Evolutionary conservation across 768 basidiomycete species (phyloP).

Genomic region (Rhizopogon roseolus): DNA sequence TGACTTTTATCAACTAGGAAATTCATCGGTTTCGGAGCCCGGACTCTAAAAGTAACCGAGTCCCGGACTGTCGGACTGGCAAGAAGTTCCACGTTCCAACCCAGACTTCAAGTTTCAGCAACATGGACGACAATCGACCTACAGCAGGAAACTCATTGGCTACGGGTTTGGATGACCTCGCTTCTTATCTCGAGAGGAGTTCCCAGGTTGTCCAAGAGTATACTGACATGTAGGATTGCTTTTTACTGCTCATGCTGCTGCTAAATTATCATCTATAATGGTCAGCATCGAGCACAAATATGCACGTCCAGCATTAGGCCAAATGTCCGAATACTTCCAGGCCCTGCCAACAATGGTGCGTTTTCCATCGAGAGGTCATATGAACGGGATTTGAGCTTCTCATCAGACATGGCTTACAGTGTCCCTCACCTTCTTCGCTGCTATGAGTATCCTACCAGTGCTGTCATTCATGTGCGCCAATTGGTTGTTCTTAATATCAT

Average conservation of each 20-base stretch:
- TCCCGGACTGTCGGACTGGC: too few relatives aligned
- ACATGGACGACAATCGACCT: slow-evolving; percentile 10
- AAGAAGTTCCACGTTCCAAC: too few relatives aligned
- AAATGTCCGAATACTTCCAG: slow-evolving; percentile 13
- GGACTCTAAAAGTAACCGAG: too few relatives aligned
- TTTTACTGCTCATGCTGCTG: not conserved
- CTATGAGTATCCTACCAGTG: slow-evolving; percentile 30
- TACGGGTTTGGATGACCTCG: slow-evolving; percentile 14
- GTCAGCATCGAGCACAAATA: slow-evolving; percentile 40
- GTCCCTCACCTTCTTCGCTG: slow-evolving; percentile 25
- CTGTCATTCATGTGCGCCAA: slow-evolving; percentile 35
- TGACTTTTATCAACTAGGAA: too few relatives aligned
- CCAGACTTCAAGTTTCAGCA: not conserved
- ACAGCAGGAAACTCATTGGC: not conserved
- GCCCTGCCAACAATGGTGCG: slow-evolving; percentile 22
- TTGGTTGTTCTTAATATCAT: slow-evolving; percentile 2
- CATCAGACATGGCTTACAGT: slow-evolving; percentile 32
- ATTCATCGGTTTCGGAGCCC: too few relatives aligned
- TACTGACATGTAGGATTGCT: slow-evolving; percentile 21
- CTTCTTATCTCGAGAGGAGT: slow-evolving; percentile 24
- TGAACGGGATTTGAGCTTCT: slow-evolving; percentile 7
- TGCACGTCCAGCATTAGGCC: slow-evolving; percentile 34
- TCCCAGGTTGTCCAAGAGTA: slow-evolving; percentile 21
- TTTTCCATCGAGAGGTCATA: not conserved
- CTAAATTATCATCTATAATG: not conserved